phyloP scores from a whole-genome alignment of 2,329 filamentous ascomycete species.

The Fonsecaea pedrosoi region DNA sequence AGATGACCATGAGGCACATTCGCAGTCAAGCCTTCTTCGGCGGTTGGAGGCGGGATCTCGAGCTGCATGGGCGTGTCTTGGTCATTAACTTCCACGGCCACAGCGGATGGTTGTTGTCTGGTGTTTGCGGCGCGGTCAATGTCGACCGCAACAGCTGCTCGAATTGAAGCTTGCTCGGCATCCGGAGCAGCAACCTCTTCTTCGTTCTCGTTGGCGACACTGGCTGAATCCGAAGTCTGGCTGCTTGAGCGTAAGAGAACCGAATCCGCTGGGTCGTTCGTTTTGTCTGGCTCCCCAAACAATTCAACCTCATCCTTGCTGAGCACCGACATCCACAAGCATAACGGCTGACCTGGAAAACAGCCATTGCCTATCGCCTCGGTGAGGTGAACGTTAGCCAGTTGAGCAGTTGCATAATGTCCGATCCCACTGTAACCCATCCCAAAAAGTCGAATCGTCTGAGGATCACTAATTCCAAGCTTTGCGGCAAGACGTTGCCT shows the following conservation, averaged over 20 bases:
- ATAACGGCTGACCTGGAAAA: slow-evolving; percentile 23
- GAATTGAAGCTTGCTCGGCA: slow-evolving; percentile 37
- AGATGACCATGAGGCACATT: slow-evolving; percentile 36
- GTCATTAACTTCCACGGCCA: slow-evolving; percentile 19
- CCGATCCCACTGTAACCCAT: slow-evolving; percentile 33
- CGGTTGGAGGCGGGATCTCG: slow-evolving; percentile 22
- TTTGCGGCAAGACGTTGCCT: slow-evolving; percentile 26
- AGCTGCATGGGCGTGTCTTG: slow-evolving; percentile 32
- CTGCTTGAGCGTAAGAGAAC: slow-evolving; percentile 7
- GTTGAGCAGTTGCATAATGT: slow-evolving; percentile 28
- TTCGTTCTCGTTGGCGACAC: slow-evolving; percentile 2
- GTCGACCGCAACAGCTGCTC: slow-evolving; percentile 31
- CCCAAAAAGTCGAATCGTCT: slow-evolving; percentile 32
- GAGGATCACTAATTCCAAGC: slow-evolving; percentile 28
- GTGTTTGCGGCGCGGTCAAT: slow-evolving; percentile 16
- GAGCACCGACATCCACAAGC: slow-evolving; percentile 39
- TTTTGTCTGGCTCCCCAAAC: slow-evolving; percentile 30
- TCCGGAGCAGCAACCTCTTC: slow-evolving; percentile 31
- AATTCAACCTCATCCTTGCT: slow-evolving; percentile 34
- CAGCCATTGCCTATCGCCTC: slow-evolving; percentile 14
- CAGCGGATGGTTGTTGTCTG: slow-evolving; percentile 9
- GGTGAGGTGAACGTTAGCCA: slow-evolving; percentile 24
- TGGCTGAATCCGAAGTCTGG: not conserved
- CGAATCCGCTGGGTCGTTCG: not conserved
- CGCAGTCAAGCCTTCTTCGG: slow-evolving; percentile 27